A percentile compares a stretch with the other conserved stretches of the same genome.
Evolutionary conservation across 1,284 basidiomycete genomes (phyloP).

Genomic region (Moesziomyces sp.): DNA sequence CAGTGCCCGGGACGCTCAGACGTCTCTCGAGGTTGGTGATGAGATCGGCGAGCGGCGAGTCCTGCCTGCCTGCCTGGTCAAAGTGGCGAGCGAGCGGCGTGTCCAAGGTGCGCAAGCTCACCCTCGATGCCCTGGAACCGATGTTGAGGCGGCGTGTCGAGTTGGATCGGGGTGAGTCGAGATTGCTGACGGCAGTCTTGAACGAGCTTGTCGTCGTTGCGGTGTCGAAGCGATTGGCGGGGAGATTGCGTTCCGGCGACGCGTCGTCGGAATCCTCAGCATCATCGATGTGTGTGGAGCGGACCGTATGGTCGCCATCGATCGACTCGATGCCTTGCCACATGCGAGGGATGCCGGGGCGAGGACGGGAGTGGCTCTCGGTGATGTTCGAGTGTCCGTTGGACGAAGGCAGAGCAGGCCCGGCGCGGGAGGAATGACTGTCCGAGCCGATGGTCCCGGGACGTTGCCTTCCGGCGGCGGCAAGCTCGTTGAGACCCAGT

Average conservation of each 20-base stretch:
- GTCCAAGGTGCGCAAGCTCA: conserved; percentile 36
- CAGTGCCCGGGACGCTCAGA: conserved; percentile 24
- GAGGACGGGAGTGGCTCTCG: conserved; percentile 23
- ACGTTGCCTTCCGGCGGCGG: conserved; percentile 13
- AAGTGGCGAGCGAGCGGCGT: conserved; percentile 43
- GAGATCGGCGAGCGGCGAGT: conserved; percentile 44
- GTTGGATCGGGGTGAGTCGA: conserved; percentile 28
- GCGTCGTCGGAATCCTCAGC: conserved; percentile 34
- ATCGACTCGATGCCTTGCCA: conserved; percentile 46
- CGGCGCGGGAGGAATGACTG: background rate
- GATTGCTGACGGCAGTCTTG: conserved; percentile 33
- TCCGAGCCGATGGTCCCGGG: conserved; percentile 5
- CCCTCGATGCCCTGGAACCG: conserved; percentile 26
- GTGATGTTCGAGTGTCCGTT: conserved; percentile 9
- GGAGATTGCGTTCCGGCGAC: conserved; percentile 21
- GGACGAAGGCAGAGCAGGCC: conserved; percentile 3
- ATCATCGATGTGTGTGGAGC: conserved; percentile 29
- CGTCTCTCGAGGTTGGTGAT: conserved; percentile 44
- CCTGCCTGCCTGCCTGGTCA: conserved; percentile 26
- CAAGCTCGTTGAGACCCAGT: conserved; percentile 12
- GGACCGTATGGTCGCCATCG: conserved; percentile 23
- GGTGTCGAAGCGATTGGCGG: conserved; percentile 39
- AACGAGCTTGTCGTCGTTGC: conserved; percentile 39
- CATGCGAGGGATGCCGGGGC: conserved; percentile 43
- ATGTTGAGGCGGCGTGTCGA: conserved; percentile 12